Evolutionary conservation across 306 rosid genomes (phyloP), one percentile per base, ranked within the genome.

Genomic region (Herpetospermum pedunculosum): DNA sequence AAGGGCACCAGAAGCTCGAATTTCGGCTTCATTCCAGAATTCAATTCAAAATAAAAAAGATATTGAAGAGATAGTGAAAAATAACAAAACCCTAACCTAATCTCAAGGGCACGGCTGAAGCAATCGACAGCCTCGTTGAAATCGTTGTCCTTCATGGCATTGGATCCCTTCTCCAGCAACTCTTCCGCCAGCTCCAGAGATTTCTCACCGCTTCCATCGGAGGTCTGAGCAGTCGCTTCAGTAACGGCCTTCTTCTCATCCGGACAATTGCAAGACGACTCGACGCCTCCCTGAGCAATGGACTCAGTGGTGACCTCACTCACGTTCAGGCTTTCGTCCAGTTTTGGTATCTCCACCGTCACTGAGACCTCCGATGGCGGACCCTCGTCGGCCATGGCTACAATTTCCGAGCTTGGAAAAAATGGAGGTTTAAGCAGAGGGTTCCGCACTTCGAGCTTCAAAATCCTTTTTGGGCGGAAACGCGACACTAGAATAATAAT

Each of bases 101-200:
- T 94, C 80, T 94, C 99, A 1, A 94, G 90, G 79, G 92, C 90
- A 74, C 96, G 97, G 88, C 97, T 94, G 74, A 83, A 94, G 86
- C 81, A 91, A 30, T 94, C 97, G 57, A 88, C 82, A 49, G 96
- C 97, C 78, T 91, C 96, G 34, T 11, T 74, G 76, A 67, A 88
- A 88, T 94, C 97, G 35, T 65, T 52, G 18, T 84, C 89, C 48
- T 88, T 91, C 77, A 91, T 82, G 40, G 99, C 96, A 69, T 77
- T 52, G 76, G 81, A 77, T 7, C 96, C 99, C 50, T 82, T 87
- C 49, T 83, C 91, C 88, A 83, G 83, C 81, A 94, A 49, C 78
- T 91, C 92, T 28, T 80, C 87, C 32, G 91, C 81, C 46, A 60
- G 53, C 59, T 85, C 92, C 74, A 89, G 76, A 6, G 96, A 76